Evolutionary conservation across 2,329 filamentous ascomycete species (phyloP).

Genomic region (Amesomyces nigricolor): DNA sequence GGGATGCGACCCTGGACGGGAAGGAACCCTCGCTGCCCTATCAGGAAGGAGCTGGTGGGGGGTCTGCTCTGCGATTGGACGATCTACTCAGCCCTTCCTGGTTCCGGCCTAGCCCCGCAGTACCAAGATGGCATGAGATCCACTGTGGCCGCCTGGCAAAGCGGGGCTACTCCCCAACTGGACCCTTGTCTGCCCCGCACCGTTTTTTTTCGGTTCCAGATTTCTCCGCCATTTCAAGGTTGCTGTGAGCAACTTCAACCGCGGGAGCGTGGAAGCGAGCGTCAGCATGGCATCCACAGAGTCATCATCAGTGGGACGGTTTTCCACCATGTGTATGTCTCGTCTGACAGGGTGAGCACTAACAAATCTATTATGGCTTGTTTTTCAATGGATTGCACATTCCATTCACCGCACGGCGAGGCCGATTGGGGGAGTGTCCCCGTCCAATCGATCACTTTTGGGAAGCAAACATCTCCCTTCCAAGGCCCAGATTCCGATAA

Average conservation of each 20-base stretch:
- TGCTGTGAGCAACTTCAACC: no score
- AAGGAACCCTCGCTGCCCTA: constrained; percentile 4
- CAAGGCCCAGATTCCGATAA: no score
- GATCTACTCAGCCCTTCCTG: constrained; percentile 7
- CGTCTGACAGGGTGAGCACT: no score
- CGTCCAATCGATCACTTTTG: neutral
- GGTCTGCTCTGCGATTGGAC: constrained; percentile 19
- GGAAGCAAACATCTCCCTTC: neutral
- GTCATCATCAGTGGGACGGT: no score
- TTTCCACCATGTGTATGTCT: no score
- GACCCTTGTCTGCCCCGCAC: constrained; percentile 3
- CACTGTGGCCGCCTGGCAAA: constrained; percentile 5
- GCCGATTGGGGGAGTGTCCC: no score
- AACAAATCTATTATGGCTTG: no score
- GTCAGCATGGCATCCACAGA: no score
- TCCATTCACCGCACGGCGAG: no score
- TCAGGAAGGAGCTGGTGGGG: constrained; percentile 16
- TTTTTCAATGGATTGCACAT: no score
- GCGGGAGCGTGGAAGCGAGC: no score
- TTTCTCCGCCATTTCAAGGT: no score
- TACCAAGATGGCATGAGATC: constrained; percentile 14
- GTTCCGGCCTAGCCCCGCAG: constrained; percentile 15
- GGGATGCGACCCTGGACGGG: constrained; percentile 3
- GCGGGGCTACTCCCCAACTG: constrained; percentile 5
- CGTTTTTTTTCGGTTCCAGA: neutral